Conservation (phyloP, 306 rosid genomes). For the Clitoria ternatea region DNA sequence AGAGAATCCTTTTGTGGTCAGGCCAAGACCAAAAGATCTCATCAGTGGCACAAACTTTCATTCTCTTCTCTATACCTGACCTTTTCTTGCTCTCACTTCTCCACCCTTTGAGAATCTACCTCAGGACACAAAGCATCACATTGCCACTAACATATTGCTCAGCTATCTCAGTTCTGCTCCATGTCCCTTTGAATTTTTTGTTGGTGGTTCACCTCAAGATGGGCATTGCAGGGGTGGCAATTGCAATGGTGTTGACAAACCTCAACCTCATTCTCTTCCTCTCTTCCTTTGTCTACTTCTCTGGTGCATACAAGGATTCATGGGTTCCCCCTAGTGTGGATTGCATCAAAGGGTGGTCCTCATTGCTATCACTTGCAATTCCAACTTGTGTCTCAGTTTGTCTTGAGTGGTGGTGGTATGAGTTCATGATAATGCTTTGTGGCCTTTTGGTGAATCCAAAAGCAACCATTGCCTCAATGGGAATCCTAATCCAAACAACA, state of each 20-base stretch:
- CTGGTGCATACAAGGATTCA: conserved; percentile 56
- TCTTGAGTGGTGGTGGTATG: conserved; percentile 99
- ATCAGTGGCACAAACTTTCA: conserved; percentile 73
- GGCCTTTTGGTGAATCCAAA: conserved; percentile 74
- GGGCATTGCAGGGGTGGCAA: conserved; percentile 86
- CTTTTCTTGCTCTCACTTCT: conserved; percentile 82
- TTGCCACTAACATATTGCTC: conserved; percentile 83
- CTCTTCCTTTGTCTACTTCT: conserved; percentile 55
- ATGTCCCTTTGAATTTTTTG: conserved; percentile 71
- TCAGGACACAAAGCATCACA: conserved; percentile 78
- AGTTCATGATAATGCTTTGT: conserved; percentile 86
- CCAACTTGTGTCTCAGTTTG: conserved; percentile 94
- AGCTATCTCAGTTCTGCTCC: conserved; percentile 69
- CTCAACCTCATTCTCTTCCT: conserved; percentile 64
- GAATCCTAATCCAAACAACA: conserved; percentile 86
- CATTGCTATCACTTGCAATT: conserved; percentile 64
- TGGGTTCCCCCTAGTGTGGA: conserved; percentile 80
- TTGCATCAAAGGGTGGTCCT: conserved; percentile 75
- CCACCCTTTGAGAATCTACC: conserved; percentile 85
- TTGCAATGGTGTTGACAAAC: conserved; percentile 80
- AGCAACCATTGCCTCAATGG: conserved; percentile 94
- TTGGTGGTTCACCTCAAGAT: conserved; percentile 58
- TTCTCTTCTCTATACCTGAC: conserved; percentile 72
- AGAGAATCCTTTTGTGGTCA: conserved; percentile 66
- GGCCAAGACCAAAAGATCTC: conserved; percentile 91